Evolutionary conservation across 2,329 filamentous ascomycete genomes (phyloP), one percentile per base, ranked within the genome.

Genomic region (Colletotrichum viniferum): DNA sequence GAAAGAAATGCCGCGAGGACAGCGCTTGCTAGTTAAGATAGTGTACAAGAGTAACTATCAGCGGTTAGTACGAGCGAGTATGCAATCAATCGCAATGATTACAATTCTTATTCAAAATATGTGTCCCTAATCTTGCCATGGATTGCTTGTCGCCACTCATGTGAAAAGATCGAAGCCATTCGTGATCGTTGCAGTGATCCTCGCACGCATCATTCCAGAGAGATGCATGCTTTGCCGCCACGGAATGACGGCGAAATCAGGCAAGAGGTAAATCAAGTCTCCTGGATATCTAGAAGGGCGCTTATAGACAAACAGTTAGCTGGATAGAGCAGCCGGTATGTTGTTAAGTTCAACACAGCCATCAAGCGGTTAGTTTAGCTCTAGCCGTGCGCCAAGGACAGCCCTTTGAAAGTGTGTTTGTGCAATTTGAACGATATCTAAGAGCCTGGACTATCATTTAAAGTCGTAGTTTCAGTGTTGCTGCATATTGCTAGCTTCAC

Each of bases 61-160:
- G 38, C 38, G 34, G 34, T 4, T 38, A 2, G 34, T 16, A 1
- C 4, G 18, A 48, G 43, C 43, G 43, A 48, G n/a, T 21, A 21
- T 13, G 43, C 43, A 48, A 48, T 21, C 10, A 0, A 48, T 48
- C 1, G 10, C 10, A n/a, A 4, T 48, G 1, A 48, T 48, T 0
- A 1, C 38, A 21, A 21, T 21, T 48, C 43, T n/a, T 3, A n/a
- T 43, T n/a, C 9, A n/a, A 43, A 43, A 43, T 12, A 12, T n/a
- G 38, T n/a, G 38, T 48, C 38, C 1, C 38, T 13, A 21, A 13
- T 21, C 43, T 52, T 52, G 0, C 43, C n/a, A 52, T 1, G n/a
- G 0, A 2, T 4, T 52, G 6, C 0, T 52, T 4, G 3, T 21
- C n/a, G 43, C 43, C 10, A 21, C 1, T 0, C 0, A 13, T 7